Base-by-base conservation (phyloP, 306 rosid species). In the Cicer bijugum region DNA sequence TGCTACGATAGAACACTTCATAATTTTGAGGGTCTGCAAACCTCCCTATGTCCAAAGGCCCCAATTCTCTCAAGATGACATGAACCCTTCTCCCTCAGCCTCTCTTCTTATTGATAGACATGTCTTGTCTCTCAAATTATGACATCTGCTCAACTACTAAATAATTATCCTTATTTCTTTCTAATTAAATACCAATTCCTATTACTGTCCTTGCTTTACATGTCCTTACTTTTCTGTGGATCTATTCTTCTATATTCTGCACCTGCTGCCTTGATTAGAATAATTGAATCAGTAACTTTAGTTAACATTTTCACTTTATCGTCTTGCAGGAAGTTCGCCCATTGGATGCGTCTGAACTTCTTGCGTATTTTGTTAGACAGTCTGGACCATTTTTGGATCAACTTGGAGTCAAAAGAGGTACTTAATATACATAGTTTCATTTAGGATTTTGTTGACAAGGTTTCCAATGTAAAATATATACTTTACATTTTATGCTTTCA, bases 361-460 rank as follows among this genome's bases (percentile, higher is more conserved):
- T 93, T 82, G 98, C 97, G 12, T 86, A 82, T 75, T 86, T 89
- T 85, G 90, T 93, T 56, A 86, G 90, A 80, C 96, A 91, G 74
- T 91, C 98, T 9, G 96, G 74, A 59, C 92, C 97, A 23, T 85
- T 93, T 63, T 77, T 91, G 83, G 98, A 93, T 86, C 98, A 93
- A 76, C 84, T 93, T 83, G 98, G 98, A 74, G 79, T 93, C 67
- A 83, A 71, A 68, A 88, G 71, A 87, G 97, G 98, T 89, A 75
- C 60, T 47, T 42, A 52, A 39, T 71, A 19, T 72, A 60, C 38
- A n/a, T 11, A 64, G 56, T 53, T 23, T 23, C 33, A 2, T 23
- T 23, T 23, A 23, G 33, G 33, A 23, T 23, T 23, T 23, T 23
- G 33, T 23, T 23, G 33, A 23, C 33, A 23, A 2, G 33, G 33